These are phyloP conservation scores for Neopestalotiopsis clavispora DNA, from an alignment of 2,329 filamentous ascomycete species.

Conservation along the genomic window DNA sequence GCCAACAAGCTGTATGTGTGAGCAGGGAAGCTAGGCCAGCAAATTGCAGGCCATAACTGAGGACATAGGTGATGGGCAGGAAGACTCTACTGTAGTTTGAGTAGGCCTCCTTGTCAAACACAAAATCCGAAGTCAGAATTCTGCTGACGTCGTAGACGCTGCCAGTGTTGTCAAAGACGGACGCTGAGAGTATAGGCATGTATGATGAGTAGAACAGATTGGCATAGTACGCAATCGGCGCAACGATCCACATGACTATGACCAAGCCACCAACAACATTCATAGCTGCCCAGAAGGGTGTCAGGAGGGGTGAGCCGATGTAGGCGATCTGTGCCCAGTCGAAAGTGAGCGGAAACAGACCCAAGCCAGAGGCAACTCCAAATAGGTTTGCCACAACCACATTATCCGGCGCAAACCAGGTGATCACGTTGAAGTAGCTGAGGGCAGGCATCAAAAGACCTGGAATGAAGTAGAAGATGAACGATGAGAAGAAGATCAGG, in stretches of 20 bases:
- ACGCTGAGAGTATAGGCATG: conserved; percentile 83
- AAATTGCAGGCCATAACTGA: conserved; percentile 87
- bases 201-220: conserved; percentile 83
- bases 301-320: conserved; percentile 82
- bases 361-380: conserved; percentile 82
- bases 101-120: conserved; percentile 80
- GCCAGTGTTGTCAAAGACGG: conserved; percentile 86
- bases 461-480: conserved; percentile 84
- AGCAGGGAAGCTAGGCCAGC: conserved; percentile 79
- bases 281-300: conserved; percentile 85
- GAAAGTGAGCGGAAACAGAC: conserved; percentile 84
- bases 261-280: conserved; percentile 83
- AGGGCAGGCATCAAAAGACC: conserved; percentile 82
- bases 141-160: conserved; percentile 80
- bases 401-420: conserved; percentile 86
- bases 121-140: conserved; percentile 77
- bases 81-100: conserved; percentile 83
- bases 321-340: conserved; percentile 92
- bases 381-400: conserved; percentile 88
- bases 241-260: conserved; percentile 83
- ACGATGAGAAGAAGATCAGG: conserved; percentile 71
- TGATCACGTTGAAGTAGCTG: conserved; percentile 88
- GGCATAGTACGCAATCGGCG: conserved; percentile 79
- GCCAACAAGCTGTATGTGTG: conserved; percentile 84
- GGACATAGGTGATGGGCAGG: conserved; percentile 83